Percentiles rank a stretch among this genome's conserved stretches.
Evolutionary conservation across 2,329 filamentous ascomycete species (phyloP).

Genomic region (Amylocarpus encephaloides): DNA sequence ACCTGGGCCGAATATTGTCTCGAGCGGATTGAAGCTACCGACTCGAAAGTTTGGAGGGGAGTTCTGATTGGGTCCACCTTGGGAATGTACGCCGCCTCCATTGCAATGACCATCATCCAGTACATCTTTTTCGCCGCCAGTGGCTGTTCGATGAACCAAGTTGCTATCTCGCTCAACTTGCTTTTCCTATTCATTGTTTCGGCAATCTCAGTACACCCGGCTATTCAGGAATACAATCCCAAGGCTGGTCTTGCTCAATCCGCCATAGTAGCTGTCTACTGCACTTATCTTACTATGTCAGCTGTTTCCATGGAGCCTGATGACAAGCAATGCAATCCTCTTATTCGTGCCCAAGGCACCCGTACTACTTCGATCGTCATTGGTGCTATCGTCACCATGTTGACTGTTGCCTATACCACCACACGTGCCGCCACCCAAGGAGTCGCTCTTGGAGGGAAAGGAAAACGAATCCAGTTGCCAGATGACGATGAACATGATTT

Average conservation of each 20-base stretch:
- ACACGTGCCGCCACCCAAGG: constrained; percentile 92
- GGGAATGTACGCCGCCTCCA: constrained; percentile 83
- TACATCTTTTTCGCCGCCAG: constrained; percentile 88
- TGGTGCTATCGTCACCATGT: constrained; percentile 90
- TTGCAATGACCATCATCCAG: constrained; percentile 94
- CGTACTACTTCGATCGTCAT: constrained; percentile 86
- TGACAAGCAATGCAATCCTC: constrained; percentile 87
- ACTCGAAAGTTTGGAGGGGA: constrained; percentile 77
- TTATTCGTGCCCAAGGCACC: constrained; percentile 78
- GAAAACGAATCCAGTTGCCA: constrained; percentile 52
- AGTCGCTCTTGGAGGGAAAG: constrained; percentile 62
- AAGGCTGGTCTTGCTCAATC: constrained; percentile 95
- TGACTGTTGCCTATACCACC: constrained; percentile 95
- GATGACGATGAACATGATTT: constrained; percentile 81
- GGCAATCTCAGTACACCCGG: constrained; percentile 79
- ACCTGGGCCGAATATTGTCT: constrained; percentile 97
- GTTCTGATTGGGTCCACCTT: constrained; percentile 88
- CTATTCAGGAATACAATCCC: constrained; percentile 84
- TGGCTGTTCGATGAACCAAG: constrained; percentile 91
- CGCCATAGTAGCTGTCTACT: constrained; percentile 95
- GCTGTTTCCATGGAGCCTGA: constrained; percentile 98
- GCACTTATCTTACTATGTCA: constrained; percentile 97
- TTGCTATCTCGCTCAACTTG: constrained; percentile 90
- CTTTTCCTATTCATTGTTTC: constrained; percentile 76
- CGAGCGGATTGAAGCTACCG: constrained; percentile 82